Base-by-base conservation (phyloP, 2,329 filamentous ascomycete genomes). In the Epichloe amarillans region DNA sequence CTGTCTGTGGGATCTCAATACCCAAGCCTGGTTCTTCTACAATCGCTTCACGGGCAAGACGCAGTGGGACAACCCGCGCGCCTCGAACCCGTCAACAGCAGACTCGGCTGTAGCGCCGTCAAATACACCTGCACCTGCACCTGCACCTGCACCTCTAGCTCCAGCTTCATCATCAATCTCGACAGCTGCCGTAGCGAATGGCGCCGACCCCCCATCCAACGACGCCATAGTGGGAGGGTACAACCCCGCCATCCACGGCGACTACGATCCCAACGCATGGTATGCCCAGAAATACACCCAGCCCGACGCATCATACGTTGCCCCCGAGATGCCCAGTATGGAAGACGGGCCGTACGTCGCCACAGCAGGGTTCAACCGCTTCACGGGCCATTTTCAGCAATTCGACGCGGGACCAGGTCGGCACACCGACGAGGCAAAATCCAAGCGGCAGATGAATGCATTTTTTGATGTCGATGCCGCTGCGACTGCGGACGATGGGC, bases 401-500 rank as follows among this genome's bases (percentile, higher is more conserved):
- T 72, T 72, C 3, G 77, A 80, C 11, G 72, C 83, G 55, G 83
- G 77, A 3, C 80, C 87, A 2, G 88, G 93, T 49, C 79, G 83
- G 48, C 85, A 90, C 71, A 85, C 82, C 58, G 89, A 95, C 61
- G 88, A 94, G 63, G 86, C 88, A 62, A 96, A 95, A 74, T 84
- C 84, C 53, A 76, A 75, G 48, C 77, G 93, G 43, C 93, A 97
- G 70, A 86, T 97, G 85, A 86, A 87, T 62, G 87, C 89, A 40
- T 97, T 84, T 69, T 98, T 97, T 66, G 91, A 98, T 64, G 90
- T 96, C 42, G 90, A 97, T 66, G 87, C 89, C 4, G 90, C 89
- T 3, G 91, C 90, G 4, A 96, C 95, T 63, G 80, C 80, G 52
- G 90, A 98, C 62, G 84, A 95, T 59, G 93, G 93, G 2, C 80